Base-by-base conservation (phyloP, 23 red algal species). In the Gracilaria caudata region DNA sequence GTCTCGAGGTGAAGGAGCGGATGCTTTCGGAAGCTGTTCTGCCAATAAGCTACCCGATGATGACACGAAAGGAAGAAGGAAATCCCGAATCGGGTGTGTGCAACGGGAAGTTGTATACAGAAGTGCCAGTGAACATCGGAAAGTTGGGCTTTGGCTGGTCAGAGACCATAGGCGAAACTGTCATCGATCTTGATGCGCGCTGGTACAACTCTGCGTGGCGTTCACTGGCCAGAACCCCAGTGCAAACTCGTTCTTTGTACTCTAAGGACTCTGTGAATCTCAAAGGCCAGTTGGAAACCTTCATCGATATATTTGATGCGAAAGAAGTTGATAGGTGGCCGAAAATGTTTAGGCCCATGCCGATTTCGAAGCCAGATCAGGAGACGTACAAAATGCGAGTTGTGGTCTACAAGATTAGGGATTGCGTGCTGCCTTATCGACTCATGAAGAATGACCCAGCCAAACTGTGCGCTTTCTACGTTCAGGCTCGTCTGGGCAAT, bases 131-230 rank as follows among this genome's bases (percentile, higher is more conserved):
- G 26, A 97, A 97, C 34, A 77, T 87, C 23, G 92, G 95, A 7
- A 82, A 81, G 32, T 55, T 92, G 35, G 95, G 95, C 51, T 60
- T 98, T 71, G 86, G 95, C 0, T 89, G 89, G 86, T 90, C 84
- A 4, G 89, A 94, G 54, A 49, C 77, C 0, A 94, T 98, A 92
- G 95, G 95, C 13, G 95, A 98, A 74, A 98, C 95, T 16, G 81
- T 86, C 41, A 90, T 98, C 36, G 95, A 98, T 47, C 77, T 98
- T 17, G 90, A 93, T 71, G 81, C 85, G 43, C 66, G 95, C 44
- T 98, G 95, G 95, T 98, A 98, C 82, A 98, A 98, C 84, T 80
- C 95, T 16, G 41, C 79, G 36, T 98, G 90, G 90, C 78, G 90
- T 38, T 56, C 80, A 9, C 73, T 98, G 23, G 84, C 68, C 1